A percentile compares a stretch with the other conserved stretches of the same genome.
Conservation (phyloP, 2,329 filamentous ascomycete genomes). For the Trichoderma arundinaceum region DNA sequence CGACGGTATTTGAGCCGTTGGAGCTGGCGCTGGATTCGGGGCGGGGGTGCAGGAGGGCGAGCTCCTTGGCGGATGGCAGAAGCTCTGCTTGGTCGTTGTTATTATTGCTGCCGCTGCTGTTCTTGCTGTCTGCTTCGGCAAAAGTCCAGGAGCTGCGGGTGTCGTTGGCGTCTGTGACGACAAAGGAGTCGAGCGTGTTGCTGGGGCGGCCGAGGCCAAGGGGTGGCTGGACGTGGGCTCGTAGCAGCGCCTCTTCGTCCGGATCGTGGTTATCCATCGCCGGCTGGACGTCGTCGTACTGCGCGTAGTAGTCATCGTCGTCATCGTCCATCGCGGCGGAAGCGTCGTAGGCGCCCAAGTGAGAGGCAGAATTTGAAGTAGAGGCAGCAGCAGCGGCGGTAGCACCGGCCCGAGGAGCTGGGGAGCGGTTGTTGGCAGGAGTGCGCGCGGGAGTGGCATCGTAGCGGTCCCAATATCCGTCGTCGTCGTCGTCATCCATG, state of each 20-base stretch:
- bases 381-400: slow-evolving; percentile 32
- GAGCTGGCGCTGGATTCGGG: slow-evolving; percentile 64
- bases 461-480: slow-evolving; percentile 81
- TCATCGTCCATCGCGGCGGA: slow-evolving; percentile 41
- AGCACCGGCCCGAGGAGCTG: slow-evolving; percentile 56
- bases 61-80: slow-evolving; percentile 42
- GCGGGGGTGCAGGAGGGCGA: slow-evolving; percentile 57
- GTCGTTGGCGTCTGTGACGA: slow-evolving; percentile 40
- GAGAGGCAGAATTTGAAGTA: slow-evolving; percentile 31
- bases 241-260: slow-evolving; percentile 62
- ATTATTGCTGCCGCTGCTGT: slow-evolving; percentile 37
- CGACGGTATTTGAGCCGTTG: slow-evolving; percentile 62
- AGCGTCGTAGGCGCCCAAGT: slow-evolving; percentile 35
- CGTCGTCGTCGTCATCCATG: slow-evolving; percentile 62
- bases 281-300: slow-evolving; percentile 79
- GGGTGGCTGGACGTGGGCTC: slow-evolving; percentile 45
- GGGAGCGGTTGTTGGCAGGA: slow-evolving; percentile 66
- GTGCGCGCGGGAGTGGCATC: slow-evolving; percentile 72
- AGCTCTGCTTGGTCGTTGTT: slow-evolving; percentile 15
- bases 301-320: slow-evolving; percentile 76
- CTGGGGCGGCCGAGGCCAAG: slow-evolving; percentile 36
- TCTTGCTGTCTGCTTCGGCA: slow-evolving; percentile 51
- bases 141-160: slow-evolving; percentile 48
- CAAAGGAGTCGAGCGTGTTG: slow-evolving; percentile 33
- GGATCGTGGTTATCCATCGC: slow-evolving; percentile 82